A percentile compares a stretch with the other conserved stretches of the same genome.
phyloP scores from a whole-genome alignment of 345 rosid genomes.

The Aquilaria yunnanensis region DNA sequence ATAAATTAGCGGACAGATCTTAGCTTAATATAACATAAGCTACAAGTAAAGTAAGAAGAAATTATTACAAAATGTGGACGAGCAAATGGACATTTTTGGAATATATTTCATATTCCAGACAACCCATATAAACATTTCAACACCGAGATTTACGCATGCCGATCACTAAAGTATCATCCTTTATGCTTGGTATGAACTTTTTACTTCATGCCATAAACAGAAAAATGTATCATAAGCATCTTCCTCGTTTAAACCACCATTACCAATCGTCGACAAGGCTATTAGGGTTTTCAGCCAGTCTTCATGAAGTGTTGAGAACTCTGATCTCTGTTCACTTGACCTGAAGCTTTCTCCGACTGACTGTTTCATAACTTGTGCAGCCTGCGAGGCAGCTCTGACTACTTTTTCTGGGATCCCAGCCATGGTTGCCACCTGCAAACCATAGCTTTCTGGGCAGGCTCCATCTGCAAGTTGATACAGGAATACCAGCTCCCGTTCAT shows the following conservation, averaged over 20 bases:
- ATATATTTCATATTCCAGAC: no score
- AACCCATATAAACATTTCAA: no score
- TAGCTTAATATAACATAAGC: no score
- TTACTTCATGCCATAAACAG: constrained; percentile 83
- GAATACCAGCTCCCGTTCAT: constrained; percentile 56
- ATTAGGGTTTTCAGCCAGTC: constrained; percentile 67
- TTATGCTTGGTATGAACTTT: constrained; percentile 19
- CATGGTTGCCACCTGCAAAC: constrained; percentile 83
- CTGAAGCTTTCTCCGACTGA: constrained; percentile 61
- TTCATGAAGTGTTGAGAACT: constrained; percentile 90
- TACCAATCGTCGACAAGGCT: constrained; percentile 22
- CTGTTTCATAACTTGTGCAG: constrained; percentile 58
- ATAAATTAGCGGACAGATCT: no score
- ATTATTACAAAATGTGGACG: background rate
- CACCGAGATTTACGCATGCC: no score
- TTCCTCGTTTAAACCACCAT: constrained; percentile 21
- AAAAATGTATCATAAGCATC: constrained; percentile 61
- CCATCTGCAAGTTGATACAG: constrained; percentile 71
- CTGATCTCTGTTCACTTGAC: constrained; percentile 72
- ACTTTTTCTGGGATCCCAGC: constrained; percentile 83
- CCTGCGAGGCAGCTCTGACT: constrained; percentile 56
- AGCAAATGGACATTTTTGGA: no score
- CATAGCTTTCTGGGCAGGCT: constrained; percentile 92
- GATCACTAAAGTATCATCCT: no score
- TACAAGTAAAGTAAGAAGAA: background rate